A percentile compares a stretch with the other conserved stretches of the same genome.
phyloP scores from a whole-genome alignment of 2,329 filamentous ascomycete species.

The Cercospora sp. region DNA sequence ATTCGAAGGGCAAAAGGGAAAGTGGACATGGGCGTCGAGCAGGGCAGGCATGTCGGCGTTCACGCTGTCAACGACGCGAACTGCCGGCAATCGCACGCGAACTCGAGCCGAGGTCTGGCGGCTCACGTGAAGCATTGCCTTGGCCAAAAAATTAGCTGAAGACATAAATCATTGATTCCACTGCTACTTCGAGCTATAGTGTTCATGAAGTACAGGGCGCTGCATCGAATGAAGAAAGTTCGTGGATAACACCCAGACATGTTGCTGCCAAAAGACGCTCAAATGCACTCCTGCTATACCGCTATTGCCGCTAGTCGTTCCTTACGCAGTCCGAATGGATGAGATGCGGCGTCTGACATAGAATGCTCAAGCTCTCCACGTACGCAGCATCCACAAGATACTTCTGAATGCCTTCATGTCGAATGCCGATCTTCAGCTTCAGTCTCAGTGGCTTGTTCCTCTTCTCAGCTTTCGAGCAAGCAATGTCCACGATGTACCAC shows the following conservation, averaged over 20 bases:
- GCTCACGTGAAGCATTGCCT: neutral
- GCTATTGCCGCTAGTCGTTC: neutral
- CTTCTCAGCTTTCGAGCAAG: neutral
- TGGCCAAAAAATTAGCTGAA: neutral
- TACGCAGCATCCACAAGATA: neutral
- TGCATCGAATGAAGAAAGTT: neutral
- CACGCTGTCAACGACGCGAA: slow-evolving; percentile 10
- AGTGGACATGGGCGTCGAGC: neutral
- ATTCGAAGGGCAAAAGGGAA: neutral
- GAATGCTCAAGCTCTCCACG: neutral
- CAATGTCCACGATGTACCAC: neutral
- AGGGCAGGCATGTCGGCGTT: neutral
- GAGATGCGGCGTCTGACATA: slow-evolving; percentile 1
- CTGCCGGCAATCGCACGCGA: slow-evolving; percentile 10
- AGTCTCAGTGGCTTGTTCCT: neutral
- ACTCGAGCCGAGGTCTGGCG: slow-evolving; percentile 7
- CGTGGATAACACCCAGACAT: neutral
- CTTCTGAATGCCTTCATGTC: neutral
- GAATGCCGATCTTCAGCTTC: neutral
- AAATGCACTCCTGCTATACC: neutral
- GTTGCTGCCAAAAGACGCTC: neutral
- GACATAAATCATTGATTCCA: neutral
- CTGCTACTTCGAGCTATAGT: neutral
- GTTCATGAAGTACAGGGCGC: neutral
- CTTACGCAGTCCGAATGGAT: neutral